Percentiles rank a stretch among this genome's conserved stretches.
phyloP scores from a whole-genome alignment of 2,329 filamentous ascomycete species.

The Paraphaeosphaeria minitans region DNA sequence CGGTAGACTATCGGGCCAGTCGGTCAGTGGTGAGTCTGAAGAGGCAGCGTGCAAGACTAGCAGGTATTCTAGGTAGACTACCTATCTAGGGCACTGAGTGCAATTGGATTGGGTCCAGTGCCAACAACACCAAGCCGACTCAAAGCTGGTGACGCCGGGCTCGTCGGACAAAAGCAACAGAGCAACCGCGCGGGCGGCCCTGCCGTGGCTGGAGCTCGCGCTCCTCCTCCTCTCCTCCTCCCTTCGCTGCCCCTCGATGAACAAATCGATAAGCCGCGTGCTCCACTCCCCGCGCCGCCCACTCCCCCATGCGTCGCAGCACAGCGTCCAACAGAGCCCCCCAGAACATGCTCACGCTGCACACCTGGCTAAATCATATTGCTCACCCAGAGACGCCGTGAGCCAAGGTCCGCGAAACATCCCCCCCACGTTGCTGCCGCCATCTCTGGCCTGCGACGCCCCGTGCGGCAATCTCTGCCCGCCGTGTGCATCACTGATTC shows the following conservation, averaged over 20 bases:
- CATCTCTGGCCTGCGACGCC: not conserved
- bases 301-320: slow-evolving; percentile 10
- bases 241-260: slow-evolving; percentile 1
- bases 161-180: slow-evolving; percentile 35
- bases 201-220: slow-evolving; percentile 35
- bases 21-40: not conserved
- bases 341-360: not conserved
- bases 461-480: not conserved
- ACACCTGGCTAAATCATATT: slow-evolving; percentile 20
- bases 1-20: slow-evolving; percentile 11
- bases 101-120: slow-evolving; percentile 17
- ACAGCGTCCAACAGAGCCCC: not conserved
- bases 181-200: slow-evolving; percentile 13
- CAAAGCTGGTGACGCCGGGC: slow-evolving; percentile 24
- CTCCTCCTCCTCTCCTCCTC: slow-evolving; percentile 13
- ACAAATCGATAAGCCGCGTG: slow-evolving; percentile 16
- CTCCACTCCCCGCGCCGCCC: slow-evolving; percentile 19
- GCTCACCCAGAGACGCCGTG: slow-evolving; percentile 3
- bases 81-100: slow-evolving; percentile 18
- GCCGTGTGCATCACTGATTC: not conserved
- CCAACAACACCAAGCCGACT: slow-evolving; percentile 14
- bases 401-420: not conserved
- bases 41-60: slow-evolving; percentile 7
- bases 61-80: too few species aligned
- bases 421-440: slow-evolving; percentile 3